Conservation (phyloP, 768 basidiomycete species). For the Roridomyces roridus region DNA sequence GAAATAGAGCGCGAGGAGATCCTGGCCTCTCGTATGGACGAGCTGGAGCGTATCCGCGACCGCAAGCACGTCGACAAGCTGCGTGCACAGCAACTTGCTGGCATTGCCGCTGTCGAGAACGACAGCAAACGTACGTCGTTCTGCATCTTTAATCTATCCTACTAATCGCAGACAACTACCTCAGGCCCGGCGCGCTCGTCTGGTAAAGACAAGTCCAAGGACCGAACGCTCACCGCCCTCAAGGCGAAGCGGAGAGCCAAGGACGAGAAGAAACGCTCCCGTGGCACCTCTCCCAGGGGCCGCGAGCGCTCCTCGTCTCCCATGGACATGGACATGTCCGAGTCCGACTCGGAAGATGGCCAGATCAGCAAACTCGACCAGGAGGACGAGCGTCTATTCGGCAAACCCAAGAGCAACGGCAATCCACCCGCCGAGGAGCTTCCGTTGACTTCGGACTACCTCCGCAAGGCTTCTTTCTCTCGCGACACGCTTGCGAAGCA, state of each 20-base stretch:
- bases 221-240: slow-evolving; percentile 81
- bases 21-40: slow-evolving; percentile 79
- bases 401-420: slow-evolving; percentile 48
- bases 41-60: slow-evolving; percentile 78
- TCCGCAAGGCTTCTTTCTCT: slow-evolving; percentile 68
- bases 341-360: slow-evolving; percentile 85
- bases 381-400: slow-evolving; percentile 68
- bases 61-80: slow-evolving; percentile 75
- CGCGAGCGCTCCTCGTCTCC: slow-evolving; percentile 73
- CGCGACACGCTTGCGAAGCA: slow-evolving; percentile 75
- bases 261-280: slow-evolving; percentile 74
- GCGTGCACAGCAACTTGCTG: slow-evolving; percentile 66
- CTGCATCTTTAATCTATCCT: slow-evolving; percentile 46
- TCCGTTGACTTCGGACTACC: slow-evolving; percentile 59
- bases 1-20: slow-evolving; percentile 92
- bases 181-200: slow-evolving; percentile 16
- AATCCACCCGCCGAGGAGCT: slow-evolving; percentile 34
- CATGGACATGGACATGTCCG: slow-evolving; percentile 87
- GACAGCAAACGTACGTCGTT: slow-evolving; percentile 79
- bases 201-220: slow-evolving; percentile 87
- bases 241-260: slow-evolving; percentile 89
- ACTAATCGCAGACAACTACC: slow-evolving; percentile 2
- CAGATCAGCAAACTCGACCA: slow-evolving; percentile 78
- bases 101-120: slow-evolving; percentile 47
- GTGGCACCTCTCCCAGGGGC: slow-evolving; percentile 59